A percentile compares a stretch with the other conserved stretches of the same genome.
Evolutionary conservation across 805 yeast genomes (phyloP).

Genomic region (Ogataea methanolica): DNA sequence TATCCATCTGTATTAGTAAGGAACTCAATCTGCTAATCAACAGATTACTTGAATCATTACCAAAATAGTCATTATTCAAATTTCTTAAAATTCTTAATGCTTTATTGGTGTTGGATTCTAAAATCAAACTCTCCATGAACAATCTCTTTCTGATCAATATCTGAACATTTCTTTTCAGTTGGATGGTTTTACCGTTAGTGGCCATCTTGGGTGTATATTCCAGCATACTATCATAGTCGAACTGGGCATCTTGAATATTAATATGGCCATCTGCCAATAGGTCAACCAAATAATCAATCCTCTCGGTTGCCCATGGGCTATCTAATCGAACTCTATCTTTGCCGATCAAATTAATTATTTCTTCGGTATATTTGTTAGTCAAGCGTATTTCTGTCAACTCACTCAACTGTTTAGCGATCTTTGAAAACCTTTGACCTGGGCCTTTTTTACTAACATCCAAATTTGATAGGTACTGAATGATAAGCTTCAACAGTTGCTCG

Average conservation of each 20-base stretch:
- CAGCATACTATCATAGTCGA: too few species aligned
- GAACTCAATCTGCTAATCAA: conserved; percentile 16
- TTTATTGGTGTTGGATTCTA: conserved; percentile 24
- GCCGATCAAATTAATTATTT: conserved; percentile 5
- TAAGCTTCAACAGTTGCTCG: conserved; percentile 16
- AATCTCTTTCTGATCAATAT: conserved; percentile 36
- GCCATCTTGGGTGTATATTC: too few species aligned
- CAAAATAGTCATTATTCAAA: conserved; percentile 21
- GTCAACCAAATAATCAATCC: conserved; percentile 3
- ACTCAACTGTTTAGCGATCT: conserved; percentile 10
- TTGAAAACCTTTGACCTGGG: conserved; percentile 8
- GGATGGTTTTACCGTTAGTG: neutral
- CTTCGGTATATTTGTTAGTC: conserved; percentile 8
- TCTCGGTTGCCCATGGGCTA: neutral
- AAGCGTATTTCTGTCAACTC: conserved; percentile 13
- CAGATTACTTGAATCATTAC: conserved; percentile 2
- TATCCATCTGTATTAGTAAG: conserved; percentile 23
- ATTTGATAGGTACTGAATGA: conserved; percentile 17
- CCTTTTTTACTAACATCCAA: conserved; percentile 3
- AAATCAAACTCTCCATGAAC: conserved; percentile 37
- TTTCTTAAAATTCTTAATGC: conserved; percentile 37
- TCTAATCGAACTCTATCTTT: conserved; percentile 5
- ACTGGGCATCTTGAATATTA: too few species aligned
- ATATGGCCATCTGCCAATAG: conserved; percentile 2
- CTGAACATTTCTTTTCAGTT: conserved; percentile 12